These are phyloP conservation scores for Cladosporium phlei DNA, from an alignment of 2,329 filamentous ascomycete species.

Conservation along the genomic window DNA sequence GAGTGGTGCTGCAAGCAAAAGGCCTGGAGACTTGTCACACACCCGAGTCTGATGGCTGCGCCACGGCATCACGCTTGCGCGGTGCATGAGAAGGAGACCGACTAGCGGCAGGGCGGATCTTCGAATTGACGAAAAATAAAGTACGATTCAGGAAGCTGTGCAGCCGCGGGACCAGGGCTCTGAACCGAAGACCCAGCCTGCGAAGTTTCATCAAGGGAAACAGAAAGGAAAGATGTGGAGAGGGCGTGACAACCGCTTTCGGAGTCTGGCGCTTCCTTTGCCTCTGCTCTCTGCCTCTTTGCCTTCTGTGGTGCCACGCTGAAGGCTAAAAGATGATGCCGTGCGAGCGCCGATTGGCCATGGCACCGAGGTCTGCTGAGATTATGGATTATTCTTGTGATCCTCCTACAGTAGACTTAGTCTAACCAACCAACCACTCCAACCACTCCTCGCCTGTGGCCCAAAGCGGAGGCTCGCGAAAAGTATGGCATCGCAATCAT, in stretches of 20 bases:
- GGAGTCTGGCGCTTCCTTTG: too few relatives aligned
- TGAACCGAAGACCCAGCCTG: not conserved
- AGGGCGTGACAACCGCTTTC: too few relatives aligned
- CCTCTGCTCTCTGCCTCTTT: not conserved
- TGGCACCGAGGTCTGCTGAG: not conserved
- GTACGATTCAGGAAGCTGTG: constrained; percentile 13
- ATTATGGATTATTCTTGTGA: too few relatives aligned
- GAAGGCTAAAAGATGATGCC: not conserved
- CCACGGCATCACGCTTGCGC: constrained; percentile 13
- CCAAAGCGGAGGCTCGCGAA: constrained; percentile 7
- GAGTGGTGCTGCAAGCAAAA: too few relatives aligned
- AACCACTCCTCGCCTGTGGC: too few relatives aligned
- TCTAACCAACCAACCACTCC: too few relatives aligned
- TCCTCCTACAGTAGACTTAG: too few relatives aligned
- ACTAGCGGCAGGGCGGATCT: constrained; percentile 11
- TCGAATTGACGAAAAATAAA: constrained; percentile 5
- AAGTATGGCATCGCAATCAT: constrained; percentile 11
- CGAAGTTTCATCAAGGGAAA: not conserved
- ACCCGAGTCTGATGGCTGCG: constrained; percentile 2
- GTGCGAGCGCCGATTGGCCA: constrained; percentile 1
- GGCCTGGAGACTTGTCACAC: constrained; percentile 4
- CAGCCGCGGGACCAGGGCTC: constrained; percentile 9
- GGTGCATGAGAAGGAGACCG: constrained; percentile 9
- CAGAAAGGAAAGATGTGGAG: constrained; percentile 7
- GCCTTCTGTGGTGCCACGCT: constrained; percentile 6